Evolutionary conservation across 768 basidiomycete species (phyloP).

Genomic region (Candolleomyces eurysporus): DNA sequence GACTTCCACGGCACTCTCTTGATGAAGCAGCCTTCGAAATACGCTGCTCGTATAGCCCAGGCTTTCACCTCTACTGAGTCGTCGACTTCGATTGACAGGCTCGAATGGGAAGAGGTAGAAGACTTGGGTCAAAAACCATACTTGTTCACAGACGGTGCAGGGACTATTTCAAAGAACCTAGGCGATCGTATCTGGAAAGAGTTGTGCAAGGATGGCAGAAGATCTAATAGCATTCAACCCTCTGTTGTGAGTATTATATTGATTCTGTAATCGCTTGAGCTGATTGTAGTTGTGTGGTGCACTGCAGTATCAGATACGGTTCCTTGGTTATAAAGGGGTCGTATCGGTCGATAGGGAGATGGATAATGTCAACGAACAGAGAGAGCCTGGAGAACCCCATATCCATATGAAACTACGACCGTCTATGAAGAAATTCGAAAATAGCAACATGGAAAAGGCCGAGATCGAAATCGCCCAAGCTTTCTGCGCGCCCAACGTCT

Average conservation of each 20-base stretch:
- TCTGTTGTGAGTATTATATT: constrained; percentile 52
- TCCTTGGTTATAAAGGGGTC: constrained; percentile 82
- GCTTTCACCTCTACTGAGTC: constrained; percentile 83
- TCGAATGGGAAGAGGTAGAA: constrained; percentile 62
- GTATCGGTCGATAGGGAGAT: constrained; percentile 64
- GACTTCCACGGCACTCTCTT: constrained; percentile 55
- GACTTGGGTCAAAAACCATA: constrained; percentile 49
- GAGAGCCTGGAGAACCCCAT: constrained; percentile 22
- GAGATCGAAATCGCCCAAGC: constrained; percentile 73
- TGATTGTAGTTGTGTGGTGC: neutral
- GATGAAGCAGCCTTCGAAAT: constrained; percentile 66
- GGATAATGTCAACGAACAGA: constrained; percentile 28
- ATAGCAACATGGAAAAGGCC: constrained; percentile 43
- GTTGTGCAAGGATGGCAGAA: constrained; percentile 38
- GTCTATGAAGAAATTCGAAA: constrained; percentile 77
- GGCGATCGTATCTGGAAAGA: constrained; percentile 58
- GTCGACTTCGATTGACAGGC: constrained; percentile 51
- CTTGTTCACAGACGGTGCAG: constrained; percentile 75
- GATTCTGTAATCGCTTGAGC: neutral
- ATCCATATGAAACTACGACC: constrained; percentile 67
- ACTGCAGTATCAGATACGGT: constrained; percentile 71
- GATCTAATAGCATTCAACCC: constrained; percentile 39
- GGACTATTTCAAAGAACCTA: constrained; percentile 67
- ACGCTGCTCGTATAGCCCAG: constrained; percentile 79
- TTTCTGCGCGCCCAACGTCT: constrained; percentile 56